Conservation (phyloP, 441 rosid genomes). For the Adansonia gregorii region DNA sequence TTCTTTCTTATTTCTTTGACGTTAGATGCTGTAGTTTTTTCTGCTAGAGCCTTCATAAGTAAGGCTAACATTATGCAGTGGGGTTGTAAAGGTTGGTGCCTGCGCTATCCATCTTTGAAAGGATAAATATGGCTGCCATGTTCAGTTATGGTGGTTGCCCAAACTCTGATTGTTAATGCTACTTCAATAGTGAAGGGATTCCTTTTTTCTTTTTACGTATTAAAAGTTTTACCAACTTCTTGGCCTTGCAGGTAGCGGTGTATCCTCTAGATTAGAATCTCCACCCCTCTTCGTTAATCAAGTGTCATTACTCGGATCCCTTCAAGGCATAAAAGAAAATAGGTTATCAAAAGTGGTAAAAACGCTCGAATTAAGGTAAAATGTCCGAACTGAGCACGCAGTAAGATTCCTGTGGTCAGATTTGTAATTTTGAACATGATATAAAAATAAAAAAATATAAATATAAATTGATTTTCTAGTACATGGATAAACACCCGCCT, state of each 20-base stretch:
- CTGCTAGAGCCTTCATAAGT: neutral
- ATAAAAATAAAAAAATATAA: no score
- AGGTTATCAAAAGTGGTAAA: neutral
- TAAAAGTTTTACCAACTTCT: neutral
- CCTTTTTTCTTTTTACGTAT: neutral
- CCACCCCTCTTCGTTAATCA: neutral
- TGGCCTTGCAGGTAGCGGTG: neutral
- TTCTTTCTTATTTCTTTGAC: neutral
- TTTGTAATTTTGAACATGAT: no score
- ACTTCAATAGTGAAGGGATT: neutral
- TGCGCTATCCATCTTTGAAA: neutral
- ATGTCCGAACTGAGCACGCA: no score
- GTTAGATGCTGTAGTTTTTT: neutral
- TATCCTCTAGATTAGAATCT: neutral
- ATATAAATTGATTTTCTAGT: no score
- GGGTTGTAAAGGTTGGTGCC: slow-evolving; percentile 1
- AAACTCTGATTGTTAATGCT: neutral
- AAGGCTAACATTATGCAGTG: neutral
- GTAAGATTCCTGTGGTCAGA: no score
- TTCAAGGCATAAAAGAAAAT: neutral
- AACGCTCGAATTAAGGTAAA: no score
- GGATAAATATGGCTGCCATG: neutral
- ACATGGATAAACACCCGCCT: neutral
- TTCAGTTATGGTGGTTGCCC: neutral
- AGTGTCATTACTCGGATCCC: neutral